Base-by-base conservation (phyloP, 1,284 basidiomycete species). In the Cerrena zonata region DNA sequence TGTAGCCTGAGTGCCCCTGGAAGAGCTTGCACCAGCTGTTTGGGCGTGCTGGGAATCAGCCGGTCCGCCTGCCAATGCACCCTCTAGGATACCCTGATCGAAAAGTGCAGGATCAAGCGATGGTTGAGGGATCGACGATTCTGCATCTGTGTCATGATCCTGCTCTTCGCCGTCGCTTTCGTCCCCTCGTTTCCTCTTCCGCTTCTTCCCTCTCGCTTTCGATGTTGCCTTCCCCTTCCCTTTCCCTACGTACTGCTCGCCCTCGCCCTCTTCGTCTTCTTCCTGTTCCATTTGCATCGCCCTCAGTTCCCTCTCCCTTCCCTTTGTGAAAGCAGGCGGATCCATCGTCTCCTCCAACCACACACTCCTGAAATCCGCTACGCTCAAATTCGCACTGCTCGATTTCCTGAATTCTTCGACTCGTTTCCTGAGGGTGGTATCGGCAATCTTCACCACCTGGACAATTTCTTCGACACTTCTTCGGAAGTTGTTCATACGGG, bases 371-470 rank as follows among this genome's bases (percentile, higher is more conserved):
- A 98, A 99, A 67, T 99, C 93, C 21, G 87, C 84, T 38, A 99
- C 76, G 1, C 92, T 94, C 62, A 98, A 73, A 43, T 79, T 77
- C 5, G 91, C 93, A 61, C 87, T 92, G 0, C 88, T 84, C 1
- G 94, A 98, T 58, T 80, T 82, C 61, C 87, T 90, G 73, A 99
- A 99, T 71, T 99, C 96, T 22, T 94, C 89, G n/a, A 99, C 73
- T 15, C 96, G 82, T 68, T 95, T 95, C 69, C 88, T 86, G 49
- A 99, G 73, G 2, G 96, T 99, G 4, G 86, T 86, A 59, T 98
- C 94, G 23, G 94, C 93, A 57, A 98, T 97, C 72, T 99, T 99
- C 60, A 99, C 96, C 5, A 99, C 94, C 65, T 96, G 93, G 11
- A 98, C 94, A 48, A 99, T 88, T 69, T 99, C 96, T 62, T 94